A percentile compares a stretch with the other conserved stretches of the same genome.
phyloP scores from a whole-genome alignment of 345 rosid genomes.

The Sisymbrium irio region DNA sequence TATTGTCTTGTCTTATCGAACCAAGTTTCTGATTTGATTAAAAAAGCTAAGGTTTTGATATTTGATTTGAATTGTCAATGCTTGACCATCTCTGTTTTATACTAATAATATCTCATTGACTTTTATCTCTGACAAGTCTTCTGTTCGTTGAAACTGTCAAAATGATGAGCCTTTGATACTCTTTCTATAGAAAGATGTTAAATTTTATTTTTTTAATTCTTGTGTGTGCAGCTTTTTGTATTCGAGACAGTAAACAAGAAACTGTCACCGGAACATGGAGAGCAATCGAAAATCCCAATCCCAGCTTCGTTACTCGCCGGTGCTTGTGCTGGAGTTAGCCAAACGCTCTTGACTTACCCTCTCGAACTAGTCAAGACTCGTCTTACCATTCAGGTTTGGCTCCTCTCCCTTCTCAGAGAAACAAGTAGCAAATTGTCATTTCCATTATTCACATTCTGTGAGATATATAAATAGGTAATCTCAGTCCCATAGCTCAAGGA shows the following conservation, averaged over 20 bases:
- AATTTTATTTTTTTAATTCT: background rate
- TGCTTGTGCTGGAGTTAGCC: conserved; percentile 98
- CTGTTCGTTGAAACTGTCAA: background rate
- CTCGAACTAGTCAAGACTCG: conserved; percentile 93
- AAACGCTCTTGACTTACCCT: conserved; percentile 87
- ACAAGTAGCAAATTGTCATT: background rate
- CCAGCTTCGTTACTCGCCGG: conserved; percentile 93
- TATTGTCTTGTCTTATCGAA: background rate
- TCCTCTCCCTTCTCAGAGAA: background rate
- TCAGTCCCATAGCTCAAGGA: background rate
- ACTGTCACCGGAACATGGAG: conserved; percentile 65
- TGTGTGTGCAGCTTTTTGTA: conserved; percentile 69
- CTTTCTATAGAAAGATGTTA: background rate
- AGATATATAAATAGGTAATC: background rate
- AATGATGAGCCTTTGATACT: background rate
- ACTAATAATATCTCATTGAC: background rate
- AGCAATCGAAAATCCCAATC: conserved; percentile 58
- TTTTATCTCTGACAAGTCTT: conserved; percentile 10
- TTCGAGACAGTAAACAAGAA: conserved; percentile 84
- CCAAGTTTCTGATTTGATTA: too few relatives aligned
- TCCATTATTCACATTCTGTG: background rate
- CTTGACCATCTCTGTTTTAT: background rate
- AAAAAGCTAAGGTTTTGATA: background rate
- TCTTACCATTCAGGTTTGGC: conserved; percentile 76
- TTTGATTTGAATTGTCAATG: background rate